Evolutionary conservation across 163 green algal genomes (phyloP).

Genomic region (Scenedesmus sp.): DNA sequence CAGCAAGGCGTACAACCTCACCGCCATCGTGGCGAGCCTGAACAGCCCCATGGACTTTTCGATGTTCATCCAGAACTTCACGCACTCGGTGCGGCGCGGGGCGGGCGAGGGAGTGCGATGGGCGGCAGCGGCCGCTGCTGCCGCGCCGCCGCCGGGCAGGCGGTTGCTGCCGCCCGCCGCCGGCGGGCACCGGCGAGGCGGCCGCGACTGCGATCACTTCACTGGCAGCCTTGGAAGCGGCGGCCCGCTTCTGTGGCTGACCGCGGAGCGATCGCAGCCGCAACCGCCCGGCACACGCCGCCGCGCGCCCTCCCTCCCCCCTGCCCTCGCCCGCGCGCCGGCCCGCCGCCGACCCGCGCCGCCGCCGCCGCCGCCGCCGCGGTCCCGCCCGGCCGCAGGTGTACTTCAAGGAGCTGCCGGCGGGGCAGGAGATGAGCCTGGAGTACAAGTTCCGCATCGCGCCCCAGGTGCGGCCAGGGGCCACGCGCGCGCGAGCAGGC

Average conservation of each 20-base stretch:
- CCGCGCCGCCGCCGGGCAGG: not conserved
- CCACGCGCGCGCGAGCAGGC: no score
- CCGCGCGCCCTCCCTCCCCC: no score
- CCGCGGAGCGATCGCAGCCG: not conserved
- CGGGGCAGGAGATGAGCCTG: slow-evolving; percentile 59
- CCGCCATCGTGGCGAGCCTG: slow-evolving; percentile 59
- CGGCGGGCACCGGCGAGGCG: not conserved
- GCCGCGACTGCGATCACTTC: no score
- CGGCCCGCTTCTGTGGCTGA: no score
- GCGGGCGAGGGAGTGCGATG: not conserved
- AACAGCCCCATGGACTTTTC: slow-evolving; percentile 66
- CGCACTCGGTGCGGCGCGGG: slow-evolving; percentile 47
- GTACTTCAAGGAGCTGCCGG: slow-evolving; percentile 57
- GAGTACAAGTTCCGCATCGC: slow-evolving; percentile 68
- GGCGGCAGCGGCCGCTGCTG: not conserved
- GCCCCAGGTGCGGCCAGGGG: slow-evolving; percentile 23
- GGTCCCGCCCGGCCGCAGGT: slow-evolving; percentile 29
- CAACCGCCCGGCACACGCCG: not conserved
- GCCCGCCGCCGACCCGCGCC: not conserved
- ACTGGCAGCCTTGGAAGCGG: no score
- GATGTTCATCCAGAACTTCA: slow-evolving; percentile 69
- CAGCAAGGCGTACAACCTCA: slow-evolving; percentile 62
- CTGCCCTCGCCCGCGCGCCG: no score
- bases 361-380: no score
- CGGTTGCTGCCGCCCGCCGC: not conserved